These are phyloP conservation scores for Cyclaneusma minus DNA, from an alignment of 2,329 filamentous ascomycete genomes.

Conservation along the genomic window DNA sequence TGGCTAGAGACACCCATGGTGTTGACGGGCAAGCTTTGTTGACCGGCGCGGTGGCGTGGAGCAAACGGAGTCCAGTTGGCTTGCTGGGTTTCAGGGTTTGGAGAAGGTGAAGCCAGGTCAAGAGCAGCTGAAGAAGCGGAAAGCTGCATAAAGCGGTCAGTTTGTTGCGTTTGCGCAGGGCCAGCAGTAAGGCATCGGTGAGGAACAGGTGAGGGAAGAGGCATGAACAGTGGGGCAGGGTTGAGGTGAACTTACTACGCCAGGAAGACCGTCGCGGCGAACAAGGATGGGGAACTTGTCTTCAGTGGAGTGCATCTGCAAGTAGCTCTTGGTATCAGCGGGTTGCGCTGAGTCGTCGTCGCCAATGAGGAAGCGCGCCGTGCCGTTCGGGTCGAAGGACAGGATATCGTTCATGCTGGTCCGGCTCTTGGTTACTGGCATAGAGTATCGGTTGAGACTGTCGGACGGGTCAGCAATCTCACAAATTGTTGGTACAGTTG, in stretches of 20 bases:
- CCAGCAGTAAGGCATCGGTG: too few species aligned
- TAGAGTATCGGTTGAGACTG: conserved; percentile 81
- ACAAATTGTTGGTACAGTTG: too few species aligned
- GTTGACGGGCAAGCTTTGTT: conserved; percentile 27
- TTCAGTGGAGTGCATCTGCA: conserved; percentile 58
- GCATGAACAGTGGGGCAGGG: conserved; percentile 3
- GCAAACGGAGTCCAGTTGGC: conserved; percentile 18
- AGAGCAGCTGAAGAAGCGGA: conserved; percentile 69
- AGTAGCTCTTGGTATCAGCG: conserved; percentile 51
- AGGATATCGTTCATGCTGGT: conserved; percentile 48
- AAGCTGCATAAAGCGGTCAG: conserved; percentile 41
- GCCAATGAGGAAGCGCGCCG: conserved; percentile 71
- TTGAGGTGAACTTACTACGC: conserved; percentile 13
- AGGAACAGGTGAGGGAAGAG: conserved; percentile 2
- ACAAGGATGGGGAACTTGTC: conserved; percentile 80
- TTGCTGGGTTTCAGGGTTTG: conserved; percentile 36
- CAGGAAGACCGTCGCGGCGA: conserved; percentile 34
- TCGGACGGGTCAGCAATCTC: conserved; percentile 12
- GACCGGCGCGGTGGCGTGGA: conserved; percentile 15
- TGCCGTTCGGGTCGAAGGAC: conserved; percentile 69
- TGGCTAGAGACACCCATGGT: conserved; percentile 8
- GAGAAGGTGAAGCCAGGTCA: conserved; percentile 59
- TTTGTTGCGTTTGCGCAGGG: too few species aligned
- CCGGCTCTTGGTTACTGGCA: conserved; percentile 67
- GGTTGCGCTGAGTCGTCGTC: conserved; percentile 45